Evolutionary conservation across 2,329 filamentous ascomycete genomes (phyloP), one percentile per base, ranked within the genome.

Genomic region (Leptoxyphium fumago): DNA sequence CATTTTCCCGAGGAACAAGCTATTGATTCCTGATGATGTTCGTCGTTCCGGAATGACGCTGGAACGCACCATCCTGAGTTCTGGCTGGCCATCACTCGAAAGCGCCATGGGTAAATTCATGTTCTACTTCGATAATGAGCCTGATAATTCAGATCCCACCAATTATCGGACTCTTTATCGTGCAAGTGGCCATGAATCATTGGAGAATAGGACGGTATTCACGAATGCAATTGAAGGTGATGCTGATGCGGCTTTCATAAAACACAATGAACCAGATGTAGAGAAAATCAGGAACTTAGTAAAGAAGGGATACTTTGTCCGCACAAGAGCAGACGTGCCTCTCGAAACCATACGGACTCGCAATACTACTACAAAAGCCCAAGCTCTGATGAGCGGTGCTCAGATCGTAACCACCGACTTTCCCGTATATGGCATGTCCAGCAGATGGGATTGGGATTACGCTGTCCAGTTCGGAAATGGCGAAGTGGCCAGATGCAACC

Each of bases 71-170:
- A 57, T 73, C 1, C 55, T 72, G n/a, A 47, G 57, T 40, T 45
- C 65, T 43, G 70, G 70, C n/a, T 73, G 70, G 69, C 70, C 70
- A 0, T 62, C 62, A 10, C 58, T 73, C 2, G 60, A 66, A 2
- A 60, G 62, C 2, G 63, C 65, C 0, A 56, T 68, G 10, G 69
- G 69, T 4, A 62, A 65, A 28, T 62, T 73, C 51, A 60, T 72
- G 46, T 73, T 73, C 59, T 64, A 66, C 49, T 71, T 73, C 58
- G 70, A 73, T 53, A 72, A 73, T 50, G 65, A 66, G 26, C 64
- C 65, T 0, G 61, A 63, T 13, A 54, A 61, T 14, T 56, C 38
- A 17, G 38, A 40, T 49, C 29, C 55, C 9, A 26, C 46, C 10
- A 39, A 52, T 14, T 56, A 65, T 2, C 62, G 66, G 32, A 54